These are phyloP conservation scores for Lavandula angustifolia DNA, from an alignment of 257 asterid species.

Conservation along the genomic window DNA sequence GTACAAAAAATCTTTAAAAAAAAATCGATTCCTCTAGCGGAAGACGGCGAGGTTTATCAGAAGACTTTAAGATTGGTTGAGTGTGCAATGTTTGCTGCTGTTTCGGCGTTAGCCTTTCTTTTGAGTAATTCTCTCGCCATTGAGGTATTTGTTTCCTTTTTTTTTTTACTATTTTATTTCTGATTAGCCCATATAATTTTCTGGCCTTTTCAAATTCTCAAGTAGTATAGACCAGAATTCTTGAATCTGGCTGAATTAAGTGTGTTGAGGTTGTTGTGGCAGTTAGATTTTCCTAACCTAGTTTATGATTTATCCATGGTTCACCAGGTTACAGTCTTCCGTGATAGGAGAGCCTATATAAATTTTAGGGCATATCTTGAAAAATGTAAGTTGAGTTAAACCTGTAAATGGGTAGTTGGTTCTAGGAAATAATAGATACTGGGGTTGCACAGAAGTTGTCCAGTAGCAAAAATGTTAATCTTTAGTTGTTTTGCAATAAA, in stretches of 20 bases:
- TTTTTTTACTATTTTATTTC: background rate
- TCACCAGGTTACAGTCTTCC: background rate
- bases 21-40: too few relatives aligned
- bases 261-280: constrained; percentile 8
- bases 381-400: background rate
- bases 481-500: background rate
- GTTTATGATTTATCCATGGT: too few relatives aligned
- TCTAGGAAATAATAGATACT: background rate
- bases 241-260: background rate
- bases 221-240: background rate
- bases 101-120: constrained; percentile 85
- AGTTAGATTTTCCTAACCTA: background rate
- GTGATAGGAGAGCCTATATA: background rate
- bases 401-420: too few relatives aligned
- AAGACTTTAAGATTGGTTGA: constrained; percentile 85
- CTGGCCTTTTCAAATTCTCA: background rate
- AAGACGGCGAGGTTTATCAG: constrained; percentile 85
- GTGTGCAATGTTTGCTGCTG: constrained; percentile 97
- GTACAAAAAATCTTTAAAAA: too few relatives aligned
- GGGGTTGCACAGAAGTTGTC: background rate
- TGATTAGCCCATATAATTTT: background rate
- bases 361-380: background rate
- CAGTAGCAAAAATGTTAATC: background rate
- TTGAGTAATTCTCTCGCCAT: constrained; percentile 91
- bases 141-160: constrained; percentile 56